phyloP scores from a whole-genome alignment of 2,329 filamentous ascomycete genomes.

The Chrysoporthe austroafricana region DNA sequence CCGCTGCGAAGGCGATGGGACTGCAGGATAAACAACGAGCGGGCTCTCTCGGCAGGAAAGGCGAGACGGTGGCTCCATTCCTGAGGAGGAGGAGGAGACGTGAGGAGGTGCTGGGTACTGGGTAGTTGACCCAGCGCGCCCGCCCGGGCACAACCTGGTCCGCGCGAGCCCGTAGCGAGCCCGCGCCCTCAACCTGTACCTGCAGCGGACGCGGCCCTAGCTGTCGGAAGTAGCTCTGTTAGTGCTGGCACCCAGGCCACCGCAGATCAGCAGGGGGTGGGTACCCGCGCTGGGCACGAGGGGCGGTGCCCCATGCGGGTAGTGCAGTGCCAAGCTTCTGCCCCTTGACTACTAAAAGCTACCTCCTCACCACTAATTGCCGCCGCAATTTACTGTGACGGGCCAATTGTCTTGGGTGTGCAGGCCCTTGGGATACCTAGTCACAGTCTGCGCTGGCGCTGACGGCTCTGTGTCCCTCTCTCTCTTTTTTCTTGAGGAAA shows the following conservation, averaged over 20 bases:
- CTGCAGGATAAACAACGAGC: neutral
- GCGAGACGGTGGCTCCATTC: neutral
- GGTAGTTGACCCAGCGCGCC: too few relatives aligned
- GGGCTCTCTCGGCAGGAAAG: neutral
- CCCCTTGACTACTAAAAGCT: slow-evolving; percentile 18
- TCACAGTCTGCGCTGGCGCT: neutral
- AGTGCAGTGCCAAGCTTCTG: slow-evolving; percentile 6
- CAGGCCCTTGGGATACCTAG: neutral
- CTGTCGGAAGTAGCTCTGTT: neutral
- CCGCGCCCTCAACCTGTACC: slow-evolving; percentile 17
- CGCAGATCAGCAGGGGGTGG: neutral
- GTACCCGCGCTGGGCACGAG: neutral
- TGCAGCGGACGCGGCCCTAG: slow-evolving; percentile 19
- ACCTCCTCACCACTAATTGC: slow-evolving; percentile 6
- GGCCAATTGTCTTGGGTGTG: slow-evolving; percentile 17
- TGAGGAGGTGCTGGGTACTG: too few relatives aligned
- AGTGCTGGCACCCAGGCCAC: neutral
- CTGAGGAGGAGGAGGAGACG: too few relatives aligned
- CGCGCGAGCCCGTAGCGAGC: neutral
- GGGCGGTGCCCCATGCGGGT: neutral
- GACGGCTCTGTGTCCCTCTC: neutral
- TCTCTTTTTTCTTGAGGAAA: neutral
- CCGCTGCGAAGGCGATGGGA: neutral
- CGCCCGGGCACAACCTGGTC: too few relatives aligned
- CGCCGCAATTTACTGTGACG: slow-evolving; percentile 18